Evolutionary conservation across 2,329 filamentous ascomycete species (phyloP), one percentile per base, ranked within the genome.

Genomic region (Neonectria punicea): DNA sequence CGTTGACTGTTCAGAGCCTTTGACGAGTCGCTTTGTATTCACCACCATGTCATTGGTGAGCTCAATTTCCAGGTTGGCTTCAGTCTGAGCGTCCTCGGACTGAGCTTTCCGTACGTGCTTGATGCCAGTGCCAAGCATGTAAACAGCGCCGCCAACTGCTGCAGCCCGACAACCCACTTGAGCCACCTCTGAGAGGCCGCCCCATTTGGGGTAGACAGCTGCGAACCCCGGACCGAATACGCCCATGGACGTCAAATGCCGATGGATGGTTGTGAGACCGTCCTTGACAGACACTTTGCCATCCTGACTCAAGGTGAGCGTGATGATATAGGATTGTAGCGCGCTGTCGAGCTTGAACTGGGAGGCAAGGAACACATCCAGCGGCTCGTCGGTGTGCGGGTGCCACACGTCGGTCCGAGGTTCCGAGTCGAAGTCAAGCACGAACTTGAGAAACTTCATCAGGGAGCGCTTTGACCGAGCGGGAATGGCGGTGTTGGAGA

Each of bases 361-460:
- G 7, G 82, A 81, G 14, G 81, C 81, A 46, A 92, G 83, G 72
- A 92, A 93, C 4, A 81, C 78, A 2, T 83, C 78, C 53, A 95
- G 86, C 0, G 85, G 81, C 57, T 80, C 79, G 13, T 84, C 78
- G 30, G 89, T 86, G 56, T 87, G 82, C 2, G 81, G 73, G 65
- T 88, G 79, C 91, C 91, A 93, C 3, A 83, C 72, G 56, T 86
- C 86, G 54, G 73, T 78, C 74, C 88, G 87, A 57, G 77, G 76
- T 58, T 84, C 82, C n/a, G 80, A 87, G 70, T 92, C 87, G 73
- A 90, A 91, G 72, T 93, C 88, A 65, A 90, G 84, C 58, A 97
- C 91, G 76, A 96, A 95, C 78, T 95, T 94, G 74, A 98, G 85
- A 74, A 98, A 97, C 79, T 97, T 97, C 91, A 98, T 97, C 74